These are phyloP conservation scores for Pterulicium gracile DNA, from an alignment of 1,284 basidiomycete species.

Conservation along the genomic window DNA sequence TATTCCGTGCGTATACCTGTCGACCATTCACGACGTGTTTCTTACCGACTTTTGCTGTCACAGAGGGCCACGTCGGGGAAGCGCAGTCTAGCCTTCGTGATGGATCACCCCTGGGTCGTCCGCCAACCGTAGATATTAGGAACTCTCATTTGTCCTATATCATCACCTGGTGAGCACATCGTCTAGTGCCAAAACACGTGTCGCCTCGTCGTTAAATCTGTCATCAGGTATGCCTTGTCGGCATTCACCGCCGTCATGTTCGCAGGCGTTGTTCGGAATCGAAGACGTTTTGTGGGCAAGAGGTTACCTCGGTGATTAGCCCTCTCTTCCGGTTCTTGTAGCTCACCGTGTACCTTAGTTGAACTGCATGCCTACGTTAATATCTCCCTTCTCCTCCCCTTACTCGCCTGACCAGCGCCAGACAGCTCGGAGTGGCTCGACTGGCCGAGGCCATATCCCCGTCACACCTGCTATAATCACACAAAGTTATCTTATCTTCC, in stretches of 20 bases:
- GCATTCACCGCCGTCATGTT: constrained; percentile 60
- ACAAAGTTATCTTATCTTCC: too few species aligned
- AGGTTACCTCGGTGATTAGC: constrained; percentile 28
- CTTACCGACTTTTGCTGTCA: too few species aligned
- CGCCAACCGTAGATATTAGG: constrained; percentile 79
- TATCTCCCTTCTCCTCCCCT: too few species aligned
- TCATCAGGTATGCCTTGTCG: constrained; percentile 60
- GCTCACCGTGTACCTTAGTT: too few species aligned
- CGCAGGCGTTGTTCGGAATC: constrained; percentile 40
- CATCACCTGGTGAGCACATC: constrained; percentile 70
- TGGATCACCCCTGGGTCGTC: constrained; percentile 81
- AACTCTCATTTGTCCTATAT: constrained; percentile 97
- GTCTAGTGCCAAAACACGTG: constrained; percentile 1
- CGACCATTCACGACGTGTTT: constrained; percentile 6
- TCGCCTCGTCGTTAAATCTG: constrained; percentile 6
- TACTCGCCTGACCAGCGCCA: too few species aligned
- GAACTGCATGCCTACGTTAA: too few species aligned
- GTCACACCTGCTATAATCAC: too few species aligned
- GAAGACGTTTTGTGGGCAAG: constrained; percentile 28
- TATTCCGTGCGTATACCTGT: constrained; percentile 52
- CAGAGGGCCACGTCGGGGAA: constrained; percentile 76
- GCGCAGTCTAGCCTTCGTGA: constrained; percentile 51
- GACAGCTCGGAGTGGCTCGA: too few species aligned
- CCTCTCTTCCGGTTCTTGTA: too few species aligned
- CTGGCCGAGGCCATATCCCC: too few species aligned